phyloP scores from a whole-genome alignment of 139 green algal genomes.

The Chlamydomonas sphaeroides region DNA sequence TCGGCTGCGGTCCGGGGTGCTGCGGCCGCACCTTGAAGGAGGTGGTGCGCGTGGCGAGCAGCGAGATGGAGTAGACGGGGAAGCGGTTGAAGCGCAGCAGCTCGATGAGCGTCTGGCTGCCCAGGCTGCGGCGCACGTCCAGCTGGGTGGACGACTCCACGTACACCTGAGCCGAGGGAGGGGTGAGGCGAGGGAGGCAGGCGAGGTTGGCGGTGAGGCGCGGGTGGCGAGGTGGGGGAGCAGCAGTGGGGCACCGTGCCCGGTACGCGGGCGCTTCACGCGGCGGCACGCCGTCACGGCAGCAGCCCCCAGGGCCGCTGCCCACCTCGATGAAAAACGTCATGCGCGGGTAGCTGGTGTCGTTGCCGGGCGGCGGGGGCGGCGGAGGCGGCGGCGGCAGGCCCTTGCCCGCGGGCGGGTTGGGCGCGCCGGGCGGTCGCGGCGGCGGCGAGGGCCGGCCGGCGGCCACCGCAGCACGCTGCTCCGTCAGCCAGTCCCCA shows the following conservation, averaged over 20 bases:
- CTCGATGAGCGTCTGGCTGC: background rate
- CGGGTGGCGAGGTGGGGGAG: background rate
- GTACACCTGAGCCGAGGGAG: conserved; percentile 2
- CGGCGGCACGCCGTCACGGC: too few relatives aligned
- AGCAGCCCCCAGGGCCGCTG: too few relatives aligned
- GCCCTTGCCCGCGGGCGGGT: background rate
- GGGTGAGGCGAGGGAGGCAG: background rate
- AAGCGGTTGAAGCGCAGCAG: conserved; percentile 13
- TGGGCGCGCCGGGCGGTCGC: background rate
- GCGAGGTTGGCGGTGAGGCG: background rate
- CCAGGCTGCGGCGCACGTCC: conserved; percentile 23
- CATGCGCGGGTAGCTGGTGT: conserved; percentile 8
- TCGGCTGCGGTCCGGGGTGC: too few relatives aligned
- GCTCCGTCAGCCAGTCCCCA: conserved; percentile 7
- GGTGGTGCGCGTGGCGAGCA: background rate
- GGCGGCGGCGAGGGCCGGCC: conserved; percentile 12
- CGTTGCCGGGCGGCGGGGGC: conserved; percentile 5
- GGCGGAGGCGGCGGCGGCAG: conserved; percentile 6
- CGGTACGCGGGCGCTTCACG: too few relatives aligned
- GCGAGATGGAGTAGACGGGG: conserved; percentile 3
- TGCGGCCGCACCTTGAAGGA: background rate
- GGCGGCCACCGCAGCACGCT: background rate
- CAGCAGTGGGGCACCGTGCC: too few relatives aligned
- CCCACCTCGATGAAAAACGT: conserved; percentile 31
- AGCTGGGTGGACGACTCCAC: background rate